Evolutionary conservation across 2,329 filamentous ascomycete genomes (phyloP).

Genomic region (Myriangium duriaei): DNA sequence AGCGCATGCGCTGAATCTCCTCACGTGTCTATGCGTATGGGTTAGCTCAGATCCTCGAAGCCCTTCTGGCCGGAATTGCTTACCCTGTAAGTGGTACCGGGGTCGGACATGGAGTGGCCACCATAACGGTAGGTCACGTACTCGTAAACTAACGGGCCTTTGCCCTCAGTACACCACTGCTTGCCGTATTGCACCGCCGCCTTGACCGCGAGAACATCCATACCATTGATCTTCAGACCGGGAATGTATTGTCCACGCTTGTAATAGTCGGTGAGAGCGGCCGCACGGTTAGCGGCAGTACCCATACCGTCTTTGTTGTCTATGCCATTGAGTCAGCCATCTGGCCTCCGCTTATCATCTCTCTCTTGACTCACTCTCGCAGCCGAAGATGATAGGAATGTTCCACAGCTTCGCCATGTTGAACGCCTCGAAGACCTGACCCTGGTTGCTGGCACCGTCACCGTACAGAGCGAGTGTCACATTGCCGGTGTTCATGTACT

Average conservation of each 20-base stretch:
- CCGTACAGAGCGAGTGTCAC: constrained; percentile 85
- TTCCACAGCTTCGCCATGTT: constrained; percentile 99
- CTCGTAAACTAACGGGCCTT: constrained; percentile 91
- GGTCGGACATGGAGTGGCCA: constrained; percentile 99
- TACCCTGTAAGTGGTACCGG: constrained; percentile 88
- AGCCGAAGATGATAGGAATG: constrained; percentile 87
- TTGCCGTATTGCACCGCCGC: constrained; percentile 90
- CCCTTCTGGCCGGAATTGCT: constrained; percentile 11
- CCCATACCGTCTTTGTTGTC: constrained; percentile 99
- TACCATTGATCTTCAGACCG: constrained; percentile 97
- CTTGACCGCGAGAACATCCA: constrained; percentile 98
- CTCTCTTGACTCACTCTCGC: constrained; percentile 67
- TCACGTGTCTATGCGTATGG: constrained; percentile 57
- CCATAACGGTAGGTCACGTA: constrained; percentile 99
- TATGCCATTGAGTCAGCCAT: constrained; percentile 28
- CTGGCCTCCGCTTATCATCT: not conserved
- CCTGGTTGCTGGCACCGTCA: constrained; percentile 97
- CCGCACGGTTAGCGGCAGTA: constrained; percentile 85
- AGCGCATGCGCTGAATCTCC: constrained; percentile 99
- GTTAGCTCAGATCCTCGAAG: constrained; percentile 2
- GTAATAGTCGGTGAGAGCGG: constrained; percentile 98
- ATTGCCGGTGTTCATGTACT: constrained; percentile 81
- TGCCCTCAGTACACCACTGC: constrained; percentile 68
- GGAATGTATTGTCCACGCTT: constrained; percentile 99
- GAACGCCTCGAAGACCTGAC: constrained; percentile 98